Conservation (phyloP, 768 basidiomycete genomes). For the Leccinum broughii region DNA sequence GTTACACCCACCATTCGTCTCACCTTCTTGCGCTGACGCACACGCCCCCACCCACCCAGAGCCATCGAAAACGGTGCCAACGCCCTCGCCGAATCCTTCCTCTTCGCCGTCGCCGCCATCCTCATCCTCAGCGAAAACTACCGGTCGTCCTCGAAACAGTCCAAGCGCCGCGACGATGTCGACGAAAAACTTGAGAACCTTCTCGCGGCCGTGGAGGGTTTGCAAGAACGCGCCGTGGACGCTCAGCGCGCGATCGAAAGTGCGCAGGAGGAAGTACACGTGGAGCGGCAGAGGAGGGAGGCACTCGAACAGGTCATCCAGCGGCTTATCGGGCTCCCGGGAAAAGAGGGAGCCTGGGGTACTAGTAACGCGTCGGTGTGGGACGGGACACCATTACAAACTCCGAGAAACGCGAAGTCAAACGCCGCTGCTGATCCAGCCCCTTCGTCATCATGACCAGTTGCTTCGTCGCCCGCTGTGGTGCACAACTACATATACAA, state of each 20-base stretch:
- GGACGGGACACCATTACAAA: conserved; percentile 54
- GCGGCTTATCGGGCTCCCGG: conserved; percentile 55
- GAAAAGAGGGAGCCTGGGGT: conserved; percentile 55
- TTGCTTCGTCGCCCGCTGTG: neutral
- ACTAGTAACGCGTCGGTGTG: conserved; percentile 46
- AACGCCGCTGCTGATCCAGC: neutral
- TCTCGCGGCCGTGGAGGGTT: conserved; percentile 42
- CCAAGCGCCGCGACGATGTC: conserved; percentile 69
- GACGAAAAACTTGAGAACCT: conserved; percentile 71
- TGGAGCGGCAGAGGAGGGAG: conserved; percentile 46
- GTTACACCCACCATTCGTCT: neutral
- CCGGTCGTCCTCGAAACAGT: conserved; percentile 67
- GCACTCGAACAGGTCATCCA: conserved; percentile 67
- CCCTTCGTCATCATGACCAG: conserved; percentile 5
- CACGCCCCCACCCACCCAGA: conserved; percentile 39
- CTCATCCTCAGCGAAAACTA: conserved; percentile 79
- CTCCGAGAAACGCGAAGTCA: conserved; percentile 37
- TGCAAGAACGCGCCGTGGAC: conserved; percentile 40
- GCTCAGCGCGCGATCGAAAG: conserved; percentile 44
- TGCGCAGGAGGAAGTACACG: conserved; percentile 44
- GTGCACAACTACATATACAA: neutral
- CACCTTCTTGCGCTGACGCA: too few relatives aligned
- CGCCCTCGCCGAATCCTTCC: conserved; percentile 79
- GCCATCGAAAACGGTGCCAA: conserved; percentile 89
- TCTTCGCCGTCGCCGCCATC: conserved; percentile 72